phyloP scores from a whole-genome alignment of 2,329 filamentous ascomycete genomes.

The Colletotrichum aenigma region DNA sequence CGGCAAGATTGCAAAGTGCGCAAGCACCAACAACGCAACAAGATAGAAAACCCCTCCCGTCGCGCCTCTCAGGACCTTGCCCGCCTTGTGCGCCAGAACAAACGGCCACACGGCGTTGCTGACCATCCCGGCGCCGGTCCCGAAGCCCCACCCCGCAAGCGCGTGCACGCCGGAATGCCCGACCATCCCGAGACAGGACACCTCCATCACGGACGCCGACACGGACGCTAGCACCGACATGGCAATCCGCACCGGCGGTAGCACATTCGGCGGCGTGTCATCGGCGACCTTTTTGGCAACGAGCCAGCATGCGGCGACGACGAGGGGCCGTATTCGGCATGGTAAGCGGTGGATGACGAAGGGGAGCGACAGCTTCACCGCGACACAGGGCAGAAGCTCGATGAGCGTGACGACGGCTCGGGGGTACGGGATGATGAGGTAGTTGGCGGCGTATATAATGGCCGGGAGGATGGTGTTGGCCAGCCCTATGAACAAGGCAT shows the following conservation, averaged over 20 bases:
- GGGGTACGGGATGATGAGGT: constrained; percentile 38
- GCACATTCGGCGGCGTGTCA: constrained; percentile 36
- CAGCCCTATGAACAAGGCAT: constrained; percentile 26
- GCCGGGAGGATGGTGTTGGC: constrained; percentile 32
- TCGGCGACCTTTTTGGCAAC: constrained; percentile 29
- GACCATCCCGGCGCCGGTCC: constrained; percentile 32
- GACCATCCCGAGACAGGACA: constrained; percentile 34
- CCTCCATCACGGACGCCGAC: constrained; percentile 32
- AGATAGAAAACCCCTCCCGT: constrained; percentile 30
- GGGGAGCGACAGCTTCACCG: constrained; percentile 31
- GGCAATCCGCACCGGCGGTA: constrained; percentile 30
- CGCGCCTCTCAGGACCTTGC: constrained; percentile 29
- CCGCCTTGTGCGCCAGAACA: constrained; percentile 29
- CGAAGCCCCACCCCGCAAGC: constrained; percentile 38
- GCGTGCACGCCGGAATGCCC: constrained; percentile 32
- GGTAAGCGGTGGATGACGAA: constrained; percentile 28
- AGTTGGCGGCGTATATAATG: constrained; percentile 35
- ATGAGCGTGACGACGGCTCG: constrained; percentile 34
- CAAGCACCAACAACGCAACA: constrained; percentile 27
- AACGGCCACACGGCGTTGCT: constrained; percentile 32
- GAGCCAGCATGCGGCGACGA: constrained; percentile 31
- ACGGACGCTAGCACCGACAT: constrained; percentile 32
- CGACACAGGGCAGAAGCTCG: constrained; percentile 32
- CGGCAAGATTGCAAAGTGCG: constrained; percentile 32
- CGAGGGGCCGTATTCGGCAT: constrained; percentile 30